Base-by-base conservation (phyloP, 495 filamentous ascomycete species). In the Cercophora scortea region DNA sequence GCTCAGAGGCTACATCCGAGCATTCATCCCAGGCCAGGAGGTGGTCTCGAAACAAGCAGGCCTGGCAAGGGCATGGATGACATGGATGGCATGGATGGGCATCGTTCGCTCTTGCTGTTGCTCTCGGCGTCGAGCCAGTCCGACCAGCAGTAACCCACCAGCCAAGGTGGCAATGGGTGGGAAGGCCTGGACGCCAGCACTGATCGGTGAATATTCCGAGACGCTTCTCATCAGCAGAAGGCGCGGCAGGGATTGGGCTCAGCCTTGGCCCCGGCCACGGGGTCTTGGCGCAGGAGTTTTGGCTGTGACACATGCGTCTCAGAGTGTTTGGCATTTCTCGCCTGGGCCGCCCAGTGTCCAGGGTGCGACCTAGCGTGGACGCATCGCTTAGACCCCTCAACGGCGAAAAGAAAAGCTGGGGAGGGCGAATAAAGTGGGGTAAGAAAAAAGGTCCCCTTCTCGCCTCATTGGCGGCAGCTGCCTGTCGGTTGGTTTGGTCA, bases 231-330 rank as follows among this genome's bases (percentile, higher is more conserved):
- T 25, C 41, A 43, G 41, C 41, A 3, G 16, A 43, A 19, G 41
- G 10, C 17, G 45, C 32, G 45, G 19, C 32, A 33, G 45, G 32
- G 45, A 32, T 33, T 33, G 25, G n/a, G 13, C 32, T 16, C 32
- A 47, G 45, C 45, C 19, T 34, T 33, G 44, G 41, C 25, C 44
- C 32, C 6, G 35, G 11, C 35, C 36, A 34, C 42, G 45, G 41
- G 53, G 47, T 38, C 36, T 58, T 51, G 66, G 62, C 46, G 55
- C 62, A 60, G 64, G 66, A 69, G 70, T 60, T 25, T 48, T 52
- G 47, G 59, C 61, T 71, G 72, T 74, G 68, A 71, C 71, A 75
- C 63, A 61, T 53, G 38, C 62, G 74, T 77, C 72, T 76, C 71
- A 63, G 70, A 59, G 66, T 61, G 72, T 75, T 75, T 77, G 65